A percentile compares a stretch with the other conserved stretches of the same genome.
phyloP scores from a whole-genome alignment of 352 stramenopile species.

The Globisporangium nagaii region DNA sequence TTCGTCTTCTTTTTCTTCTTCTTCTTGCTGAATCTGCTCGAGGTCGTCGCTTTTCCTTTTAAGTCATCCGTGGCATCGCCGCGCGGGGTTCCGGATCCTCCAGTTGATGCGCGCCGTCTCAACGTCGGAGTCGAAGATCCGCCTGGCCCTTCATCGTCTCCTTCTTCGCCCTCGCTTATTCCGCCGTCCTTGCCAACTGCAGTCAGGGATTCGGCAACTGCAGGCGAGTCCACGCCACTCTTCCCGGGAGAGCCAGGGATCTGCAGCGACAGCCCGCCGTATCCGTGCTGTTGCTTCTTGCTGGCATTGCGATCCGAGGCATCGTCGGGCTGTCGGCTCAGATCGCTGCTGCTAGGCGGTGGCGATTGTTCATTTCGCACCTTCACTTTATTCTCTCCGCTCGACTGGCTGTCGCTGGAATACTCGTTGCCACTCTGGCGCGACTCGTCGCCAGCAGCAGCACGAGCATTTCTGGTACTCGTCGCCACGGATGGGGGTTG shows the following conservation, averaged over 20 bases:
- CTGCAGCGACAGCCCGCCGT: slow-evolving; percentile 16
- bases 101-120: slow-evolving; percentile 8
- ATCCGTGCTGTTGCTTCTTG: slow-evolving; percentile 7
- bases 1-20: slow-evolving; percentile 56
- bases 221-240: slow-evolving; percentile 1
- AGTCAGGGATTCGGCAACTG: background rate
- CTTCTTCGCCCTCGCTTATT: slow-evolving; percentile 39
- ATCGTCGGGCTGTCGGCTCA: slow-evolving; percentile 1
- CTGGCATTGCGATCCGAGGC: slow-evolving; percentile 2
- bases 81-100: slow-evolving; percentile 2
- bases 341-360: background rate
- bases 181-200: slow-evolving; percentile 8
- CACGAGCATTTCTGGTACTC: slow-evolving; percentile 1
- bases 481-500: background rate
- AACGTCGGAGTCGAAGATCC: slow-evolving; percentile 19
- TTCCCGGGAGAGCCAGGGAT: slow-evolving; percentile 21
- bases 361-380: background rate
- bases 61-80: background rate
- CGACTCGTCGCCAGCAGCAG: slow-evolving; percentile 15
- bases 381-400: slow-evolving; percentile 18
- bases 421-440: slow-evolving; percentile 8
- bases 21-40: slow-evolving; percentile 28
- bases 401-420: slow-evolving; percentile 11
- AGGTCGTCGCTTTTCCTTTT: slow-evolving; percentile 2
- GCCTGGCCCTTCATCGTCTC: slow-evolving; percentile 34